A percentile compares a stretch with the other conserved stretches of the same genome.
Conservation (phyloP, 257 asterid species). For the Hygrophila difformis region DNA sequence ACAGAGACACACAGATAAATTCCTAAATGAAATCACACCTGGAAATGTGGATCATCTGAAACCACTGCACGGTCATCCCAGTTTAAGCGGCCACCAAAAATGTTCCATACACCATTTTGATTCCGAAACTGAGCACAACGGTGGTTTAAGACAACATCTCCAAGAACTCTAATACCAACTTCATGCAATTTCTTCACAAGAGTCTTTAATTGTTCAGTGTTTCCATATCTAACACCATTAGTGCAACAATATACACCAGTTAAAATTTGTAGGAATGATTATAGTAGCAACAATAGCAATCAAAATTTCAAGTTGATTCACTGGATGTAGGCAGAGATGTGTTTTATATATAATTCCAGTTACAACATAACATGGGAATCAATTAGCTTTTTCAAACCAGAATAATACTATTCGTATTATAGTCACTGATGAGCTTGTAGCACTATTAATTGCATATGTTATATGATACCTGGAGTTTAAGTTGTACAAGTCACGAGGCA, state of each 20-base stretch:
- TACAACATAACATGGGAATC: no score
- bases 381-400: slow-evolving; percentile 7
- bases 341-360: no score
- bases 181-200: slow-evolving; percentile 65
- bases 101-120: slow-evolving; percentile 91
- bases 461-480: slow-evolving; percentile 78
- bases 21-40: slow-evolving; percentile 36
- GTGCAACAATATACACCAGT: slow-evolving; percentile 6
- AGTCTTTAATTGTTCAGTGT: slow-evolving; percentile 58
- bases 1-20: neutral
- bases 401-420: neutral
- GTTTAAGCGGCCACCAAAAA: slow-evolving; percentile 87
- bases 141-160: slow-evolving; percentile 92
- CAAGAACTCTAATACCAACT: slow-evolving; percentile 70
- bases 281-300: neutral
- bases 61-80: slow-evolving; percentile 98
- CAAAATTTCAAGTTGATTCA: neutral
- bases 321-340: no score
- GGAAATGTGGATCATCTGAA: slow-evolving; percentile 98
- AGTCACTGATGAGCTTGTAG: no score
- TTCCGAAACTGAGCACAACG: slow-evolving; percentile 74
- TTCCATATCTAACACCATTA: slow-evolving; percentile 63
- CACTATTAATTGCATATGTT: neutral
- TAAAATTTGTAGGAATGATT: neutral
- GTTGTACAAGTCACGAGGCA: slow-evolving; percentile 91